A percentile compares a stretch with the other conserved stretches of the same genome.
These are phyloP conservation scores for Urtica urens DNA, from an alignment of 306 rosid genomes.

Conservation along the genomic window DNA sequence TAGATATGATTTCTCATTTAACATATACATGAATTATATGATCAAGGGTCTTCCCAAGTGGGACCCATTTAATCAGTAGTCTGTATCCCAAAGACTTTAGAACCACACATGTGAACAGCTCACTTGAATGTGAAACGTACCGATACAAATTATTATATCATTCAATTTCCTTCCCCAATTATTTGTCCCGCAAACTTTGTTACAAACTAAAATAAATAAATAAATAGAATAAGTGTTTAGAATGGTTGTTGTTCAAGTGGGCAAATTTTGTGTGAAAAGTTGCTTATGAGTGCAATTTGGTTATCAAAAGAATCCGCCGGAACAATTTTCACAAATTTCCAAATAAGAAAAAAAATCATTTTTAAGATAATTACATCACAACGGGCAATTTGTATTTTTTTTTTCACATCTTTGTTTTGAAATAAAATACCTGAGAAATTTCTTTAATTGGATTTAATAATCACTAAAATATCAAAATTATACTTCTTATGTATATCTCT, in stretches of 20 bases:
- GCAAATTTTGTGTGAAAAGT: background rate
- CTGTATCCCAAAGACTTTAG: conserved; percentile 22
- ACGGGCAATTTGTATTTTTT: too few species aligned
- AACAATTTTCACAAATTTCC: too few species aligned
- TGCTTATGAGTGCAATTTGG: conserved; percentile 4
- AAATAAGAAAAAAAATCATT: too few species aligned
- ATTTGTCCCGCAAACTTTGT: conserved; percentile 12
- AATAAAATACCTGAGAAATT: too few species aligned
- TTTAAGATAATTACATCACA: too few species aligned
- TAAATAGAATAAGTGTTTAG: too few species aligned
- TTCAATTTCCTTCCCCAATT: conserved; percentile 13
- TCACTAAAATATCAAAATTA: too few species aligned
- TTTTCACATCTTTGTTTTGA: too few species aligned
- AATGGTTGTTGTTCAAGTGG: too few species aligned
- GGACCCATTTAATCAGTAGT: conserved; percentile 18
- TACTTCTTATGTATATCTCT: too few species aligned
- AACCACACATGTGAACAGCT: conserved; percentile 41
- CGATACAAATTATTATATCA: conserved; percentile 11
- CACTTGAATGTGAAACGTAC: conserved; percentile 31
- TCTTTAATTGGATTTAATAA: too few species aligned
- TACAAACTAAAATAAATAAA: conserved; percentile 5
- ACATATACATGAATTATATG: background rate
- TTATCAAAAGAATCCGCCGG: too few species aligned
- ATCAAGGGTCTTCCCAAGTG: background rate
- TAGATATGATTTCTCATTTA: background rate